These are phyloP conservation scores for Anastatica hierochuntica DNA, from an alignment of 345 rosid genomes.

Conservation along the genomic window DNA sequence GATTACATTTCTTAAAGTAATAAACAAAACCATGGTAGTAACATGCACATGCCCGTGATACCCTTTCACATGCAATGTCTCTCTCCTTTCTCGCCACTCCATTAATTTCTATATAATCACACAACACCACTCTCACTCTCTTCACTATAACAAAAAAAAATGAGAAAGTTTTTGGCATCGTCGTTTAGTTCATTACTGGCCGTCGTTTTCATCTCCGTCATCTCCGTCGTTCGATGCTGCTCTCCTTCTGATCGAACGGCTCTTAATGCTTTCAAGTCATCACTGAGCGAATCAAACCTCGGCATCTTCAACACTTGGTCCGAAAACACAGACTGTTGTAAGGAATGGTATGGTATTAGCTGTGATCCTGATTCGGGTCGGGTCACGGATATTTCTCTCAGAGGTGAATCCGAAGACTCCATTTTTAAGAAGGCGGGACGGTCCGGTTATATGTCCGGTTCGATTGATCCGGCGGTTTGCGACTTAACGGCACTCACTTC, in stretches of 20 bases:
- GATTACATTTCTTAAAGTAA: slow-evolving; percentile 2
- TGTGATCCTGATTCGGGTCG: slow-evolving; percentile 58
- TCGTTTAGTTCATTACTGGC: slow-evolving; percentile 15
- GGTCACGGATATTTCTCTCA: slow-evolving; percentile 69
- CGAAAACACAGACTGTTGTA: slow-evolving; percentile 52
- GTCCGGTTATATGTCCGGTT: slow-evolving; percentile 78
- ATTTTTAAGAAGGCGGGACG: slow-evolving; percentile 62
- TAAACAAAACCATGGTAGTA: slow-evolving; percentile 1
- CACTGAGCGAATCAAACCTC: slow-evolving; percentile 57
- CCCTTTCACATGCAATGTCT: slow-evolving; percentile 31
- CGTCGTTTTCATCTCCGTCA: slow-evolving; percentile 21
- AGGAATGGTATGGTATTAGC: slow-evolving; percentile 72
- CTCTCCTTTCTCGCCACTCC: background rate
- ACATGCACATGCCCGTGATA: slow-evolving; percentile 28
- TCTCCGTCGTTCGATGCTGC: slow-evolving; percentile 37
- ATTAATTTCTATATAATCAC: slow-evolving; percentile 27
- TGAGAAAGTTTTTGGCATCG: slow-evolving; percentile 20
- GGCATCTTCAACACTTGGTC: slow-evolving; percentile 75
- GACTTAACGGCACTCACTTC: slow-evolving; percentile 50
- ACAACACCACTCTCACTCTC: slow-evolving; percentile 12
- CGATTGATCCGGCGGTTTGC: slow-evolving; percentile 66
- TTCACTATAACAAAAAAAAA: slow-evolving; percentile 9
- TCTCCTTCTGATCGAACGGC: slow-evolving; percentile 49
- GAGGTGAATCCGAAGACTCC: slow-evolving; percentile 91
- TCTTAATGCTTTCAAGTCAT: slow-evolving; percentile 47